Evolutionary conservation across 495 filamentous ascomycete species (phyloP), one percentile per base, ranked within the genome.

Genomic region (Saxispiralis lemnorum): DNA sequence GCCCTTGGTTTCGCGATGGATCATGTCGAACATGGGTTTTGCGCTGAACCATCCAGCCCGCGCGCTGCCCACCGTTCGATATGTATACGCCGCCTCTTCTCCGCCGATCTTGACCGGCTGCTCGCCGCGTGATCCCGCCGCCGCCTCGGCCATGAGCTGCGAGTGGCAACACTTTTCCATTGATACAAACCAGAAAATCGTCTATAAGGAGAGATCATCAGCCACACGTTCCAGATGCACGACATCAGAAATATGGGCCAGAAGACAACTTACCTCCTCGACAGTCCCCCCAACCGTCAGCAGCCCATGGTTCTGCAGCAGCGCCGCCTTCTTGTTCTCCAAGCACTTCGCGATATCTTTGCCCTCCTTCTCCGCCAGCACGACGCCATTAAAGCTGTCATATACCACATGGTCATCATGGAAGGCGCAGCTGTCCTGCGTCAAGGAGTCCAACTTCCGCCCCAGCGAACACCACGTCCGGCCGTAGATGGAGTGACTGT

Each of bases 131-230:
- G 78, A 79, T 0, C 57, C 65, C 7, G 79, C 79, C 3, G 80
- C 80, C 0, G 81, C 81, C 57, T 87, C 81, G 4, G 80, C 81
- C 45, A 84, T 49, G 28, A 87, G 57, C 58, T 86, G 80, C n/a
- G 71, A 69, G 53, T 84, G 71, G 53, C 81, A 85, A 57, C 75
- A 81, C 49, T 75, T 80, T 48, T 84, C 81, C 46, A 87, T 52
- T 40, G 70, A 76, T 28, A 81, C 60, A 56, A 85, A 86, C 80
- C 79, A 86, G 54, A 76, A 82, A 1, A 85, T 68, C 0, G 75
- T 63, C 49, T 52, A 17, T 10, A 20, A 7, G 43, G 13, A 10
- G 18, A 63, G 66, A 51, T 80, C 18, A 42, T 18, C 37, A 39
- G 37, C 37, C 2, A 7, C 15, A 5, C 37, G 33, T 30, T 30